Evolutionary conservation across 106 monocot genomes (phyloP).

Genomic region (Dendrobium catenatum): DNA sequence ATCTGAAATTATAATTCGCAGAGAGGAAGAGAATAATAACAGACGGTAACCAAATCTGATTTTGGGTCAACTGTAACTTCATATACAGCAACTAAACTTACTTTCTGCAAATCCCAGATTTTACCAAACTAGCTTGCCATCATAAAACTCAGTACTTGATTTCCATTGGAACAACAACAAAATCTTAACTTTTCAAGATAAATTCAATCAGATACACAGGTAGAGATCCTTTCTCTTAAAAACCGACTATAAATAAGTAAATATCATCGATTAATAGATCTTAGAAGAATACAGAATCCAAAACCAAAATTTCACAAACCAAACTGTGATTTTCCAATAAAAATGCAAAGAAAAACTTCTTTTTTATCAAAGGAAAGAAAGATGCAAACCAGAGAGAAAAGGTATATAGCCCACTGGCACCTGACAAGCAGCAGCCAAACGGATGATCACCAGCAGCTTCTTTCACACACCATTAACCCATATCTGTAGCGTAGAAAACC

Average conservation of each 20-base stretch:
- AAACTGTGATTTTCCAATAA: background rate
- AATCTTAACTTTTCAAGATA: background rate
- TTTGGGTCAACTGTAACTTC: background rate
- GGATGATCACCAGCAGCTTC: conserved; percentile 3
- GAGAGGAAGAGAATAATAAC: background rate
- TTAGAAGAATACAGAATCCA: background rate
- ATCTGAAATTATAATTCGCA: background rate
- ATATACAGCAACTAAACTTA: background rate
- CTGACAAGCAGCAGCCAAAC: background rate
- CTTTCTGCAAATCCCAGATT: background rate
- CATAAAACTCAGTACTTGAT: background rate
- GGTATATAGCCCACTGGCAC: background rate
- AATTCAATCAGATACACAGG: background rate
- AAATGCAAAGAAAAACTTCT: background rate
- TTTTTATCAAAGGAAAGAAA: background rate
- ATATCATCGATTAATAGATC: background rate
- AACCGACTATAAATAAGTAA: background rate
- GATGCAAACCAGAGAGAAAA: background rate
- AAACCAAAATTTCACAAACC: background rate
- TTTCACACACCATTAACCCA: background rate
- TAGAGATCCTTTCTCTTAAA: background rate
- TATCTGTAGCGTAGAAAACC: background rate
- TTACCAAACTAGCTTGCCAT: background rate
- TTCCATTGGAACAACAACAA: background rate
- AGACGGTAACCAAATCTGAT: background rate